A percentile compares a stretch with the other conserved stretches of the same genome.
phyloP scores from a whole-genome alignment of 345 rosid genomes.

The Ceriops decandra region DNA sequence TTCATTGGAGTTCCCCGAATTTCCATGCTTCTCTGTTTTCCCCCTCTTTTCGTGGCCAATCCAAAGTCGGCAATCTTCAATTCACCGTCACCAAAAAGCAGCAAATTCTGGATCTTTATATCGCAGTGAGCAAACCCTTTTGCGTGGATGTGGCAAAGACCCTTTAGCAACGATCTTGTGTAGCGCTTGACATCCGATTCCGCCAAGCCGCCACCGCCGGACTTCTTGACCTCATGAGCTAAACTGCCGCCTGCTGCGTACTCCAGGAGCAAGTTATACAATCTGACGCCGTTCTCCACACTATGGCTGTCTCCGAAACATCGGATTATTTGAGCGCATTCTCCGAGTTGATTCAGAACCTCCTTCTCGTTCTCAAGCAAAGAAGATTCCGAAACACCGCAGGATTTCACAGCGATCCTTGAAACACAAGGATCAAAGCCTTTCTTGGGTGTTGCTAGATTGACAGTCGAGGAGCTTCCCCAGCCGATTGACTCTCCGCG shows the following conservation, averaged over 20 bases:
- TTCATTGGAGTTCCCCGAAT: constrained; percentile 36
- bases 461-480: constrained; percentile 28
- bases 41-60: constrained; percentile 21
- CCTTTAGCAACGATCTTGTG: constrained; percentile 27
- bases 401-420: constrained; percentile 32
- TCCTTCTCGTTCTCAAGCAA: constrained; percentile 27
- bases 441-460: constrained; percentile 15
- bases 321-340: constrained; percentile 16
- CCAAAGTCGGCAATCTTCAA: constrained; percentile 35
- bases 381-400: constrained; percentile 9
- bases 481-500: constrained; percentile 27
- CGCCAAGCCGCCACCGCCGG: constrained; percentile 17
- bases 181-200: constrained; percentile 12
- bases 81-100: constrained; percentile 22
- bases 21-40: constrained; percentile 13
- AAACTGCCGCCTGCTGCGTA: constrained; percentile 32
- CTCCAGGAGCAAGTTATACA: constrained; percentile 27
- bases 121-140: constrained; percentile 38
- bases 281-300: constrained; percentile 11
- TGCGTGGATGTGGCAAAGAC: constrained; percentile 24
- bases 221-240: constrained; percentile 14
- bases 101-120: constrained; percentile 29
- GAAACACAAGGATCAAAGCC: constrained; percentile 1
- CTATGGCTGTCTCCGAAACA: constrained; percentile 21
- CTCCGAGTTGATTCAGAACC: constrained; percentile 14